A percentile compares a stretch with the other conserved stretches of the same genome.
These are phyloP conservation scores for Nemania sp. DNA, from an alignment of 2,329 filamentous ascomycete species.

Conservation along the genomic window DNA sequence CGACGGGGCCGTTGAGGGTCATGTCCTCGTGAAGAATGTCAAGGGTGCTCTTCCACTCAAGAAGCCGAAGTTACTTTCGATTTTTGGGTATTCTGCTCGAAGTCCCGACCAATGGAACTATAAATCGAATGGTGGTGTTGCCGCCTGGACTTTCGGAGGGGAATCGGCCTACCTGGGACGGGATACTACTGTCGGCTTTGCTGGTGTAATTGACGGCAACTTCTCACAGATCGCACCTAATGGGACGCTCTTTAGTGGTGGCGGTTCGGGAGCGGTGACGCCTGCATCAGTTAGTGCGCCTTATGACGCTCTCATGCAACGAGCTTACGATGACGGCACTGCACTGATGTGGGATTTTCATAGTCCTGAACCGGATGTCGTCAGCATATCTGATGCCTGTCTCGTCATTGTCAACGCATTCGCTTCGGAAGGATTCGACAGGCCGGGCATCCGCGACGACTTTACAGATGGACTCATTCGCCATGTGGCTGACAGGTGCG, in stretches of 20 bases:
- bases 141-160: slow-evolving; percentile 46
- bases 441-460: slow-evolving; percentile 65
- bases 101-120: slow-evolving; percentile 48
- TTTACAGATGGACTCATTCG: slow-evolving; percentile 61
- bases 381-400: slow-evolving; percentile 63
- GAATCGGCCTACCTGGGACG: slow-evolving; percentile 43
- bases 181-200: slow-evolving; percentile 36
- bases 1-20: slow-evolving; percentile 63
- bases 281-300: slow-evolving; percentile 55
- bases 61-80: slow-evolving; percentile 53
- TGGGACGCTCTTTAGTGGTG: slow-evolving; percentile 50
- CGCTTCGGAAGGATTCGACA: slow-evolving; percentile 72
- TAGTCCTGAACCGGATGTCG: slow-evolving; percentile 51
- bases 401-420: slow-evolving; percentile 69
- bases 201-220: slow-evolving; percentile 37
- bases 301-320: slow-evolving; percentile 56
- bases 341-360: slow-evolving; percentile 63
- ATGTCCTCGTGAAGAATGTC: slow-evolving; percentile 66
- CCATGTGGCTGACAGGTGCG: slow-evolving; percentile 61
- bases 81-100: slow-evolving; percentile 65
- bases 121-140: slow-evolving; percentile 42
- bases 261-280: slow-evolving; percentile 53
- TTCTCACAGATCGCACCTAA: slow-evolving; percentile 51
- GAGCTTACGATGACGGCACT: slow-evolving; percentile 58
- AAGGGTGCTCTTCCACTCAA: slow-evolving; percentile 58